Base-by-base conservation (phyloP, 345 rosid species). In the Salix suchowensis region DNA sequence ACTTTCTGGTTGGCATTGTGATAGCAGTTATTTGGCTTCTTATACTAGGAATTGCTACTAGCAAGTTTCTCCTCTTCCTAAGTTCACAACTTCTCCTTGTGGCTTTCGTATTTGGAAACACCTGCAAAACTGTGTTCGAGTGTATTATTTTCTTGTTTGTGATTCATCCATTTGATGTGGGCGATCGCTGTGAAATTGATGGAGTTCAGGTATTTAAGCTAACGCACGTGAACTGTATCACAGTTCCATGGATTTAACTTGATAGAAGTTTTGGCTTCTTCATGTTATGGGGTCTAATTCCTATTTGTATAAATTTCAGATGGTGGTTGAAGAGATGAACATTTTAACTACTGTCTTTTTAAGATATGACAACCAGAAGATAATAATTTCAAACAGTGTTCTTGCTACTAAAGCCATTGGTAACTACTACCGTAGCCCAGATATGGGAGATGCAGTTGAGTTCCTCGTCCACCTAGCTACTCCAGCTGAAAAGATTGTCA, bases 321-420 rank as follows among this genome's bases (percentile, higher is more conserved):
- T 93, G 93, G 48, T 89, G 13, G 96, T 93, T n/a, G 97, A 91
- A 83, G 97, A 93, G 80, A 87, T 91, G 93, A 91, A 93, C 79
- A 80, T 93, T 65, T 65, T 90, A 79, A 82, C 89, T 1, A 93
- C 97, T 0, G 85, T 93, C 72, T 93, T 93, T 84, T 76, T 93
- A 85, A 90, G 86, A 81, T 88, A 75, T 65, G 85, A 93, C 83
- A 91, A 90, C 36, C 94, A 91, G 84, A 93, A 90, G 84, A 85
- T 93, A 73, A 84, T 85, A 74, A 90, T 90, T 68, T 87, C 94
- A 0, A 93, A 93, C 82, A 73, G 92, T 4, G 89, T 79, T 40
- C 85, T 86, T 66, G 86, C 85, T 26, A 81, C 83, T 5, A 86
- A 84, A 58, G 26, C 85, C 76, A 86, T 86, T 19, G 37, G 85